Evolutionary conservation across 179 eudicot genomes (phyloP).

Genomic region (Beta macrorhiza): DNA sequence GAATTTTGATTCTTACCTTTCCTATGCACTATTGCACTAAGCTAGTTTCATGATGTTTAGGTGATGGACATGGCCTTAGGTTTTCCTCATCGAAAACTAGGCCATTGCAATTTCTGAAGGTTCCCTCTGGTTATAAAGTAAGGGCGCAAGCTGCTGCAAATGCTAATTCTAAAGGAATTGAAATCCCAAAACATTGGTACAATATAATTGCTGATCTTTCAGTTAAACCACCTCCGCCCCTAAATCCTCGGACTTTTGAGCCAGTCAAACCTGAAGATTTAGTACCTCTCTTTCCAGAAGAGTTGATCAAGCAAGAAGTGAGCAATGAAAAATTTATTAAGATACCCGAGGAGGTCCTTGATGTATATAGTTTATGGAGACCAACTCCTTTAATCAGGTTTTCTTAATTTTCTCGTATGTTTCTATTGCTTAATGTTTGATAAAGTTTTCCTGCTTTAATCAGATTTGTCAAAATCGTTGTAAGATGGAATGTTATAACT

Average conservation of each 20-base stretch:
- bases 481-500: conserved; percentile 18
- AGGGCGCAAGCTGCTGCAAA: conserved; percentile 30
- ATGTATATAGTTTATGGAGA: conserved; percentile 83
- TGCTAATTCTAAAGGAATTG: conserved; percentile 38
- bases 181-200: conserved; percentile 83
- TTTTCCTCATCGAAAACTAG: conserved; percentile 27
- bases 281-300: conserved; percentile 76
- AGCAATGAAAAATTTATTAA: conserved; percentile 60
- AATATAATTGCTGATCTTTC: conserved; percentile 82
- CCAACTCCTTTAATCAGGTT: conserved; percentile 97
- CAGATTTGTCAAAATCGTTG: background rate
- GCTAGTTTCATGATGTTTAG: conserved; percentile 14
- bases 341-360: conserved; percentile 84
- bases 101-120: conserved; percentile 33
- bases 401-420: background rate
- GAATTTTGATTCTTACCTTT: background rate
- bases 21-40: background rate
- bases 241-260: conserved; percentile 76
- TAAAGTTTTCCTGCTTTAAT: background rate
- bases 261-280: conserved; percentile 78
- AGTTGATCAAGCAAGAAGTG: conserved; percentile 78
- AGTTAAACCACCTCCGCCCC: conserved; percentile 80
- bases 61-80: conserved; percentile 25
- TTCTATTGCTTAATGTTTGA: background rate
- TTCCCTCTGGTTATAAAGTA: conserved; percentile 35